These are phyloP conservation scores for Ophiostoma tasmaniense DNA, from an alignment of 2,329 filamentous ascomycete genomes.

Conservation along the genomic window DNA sequence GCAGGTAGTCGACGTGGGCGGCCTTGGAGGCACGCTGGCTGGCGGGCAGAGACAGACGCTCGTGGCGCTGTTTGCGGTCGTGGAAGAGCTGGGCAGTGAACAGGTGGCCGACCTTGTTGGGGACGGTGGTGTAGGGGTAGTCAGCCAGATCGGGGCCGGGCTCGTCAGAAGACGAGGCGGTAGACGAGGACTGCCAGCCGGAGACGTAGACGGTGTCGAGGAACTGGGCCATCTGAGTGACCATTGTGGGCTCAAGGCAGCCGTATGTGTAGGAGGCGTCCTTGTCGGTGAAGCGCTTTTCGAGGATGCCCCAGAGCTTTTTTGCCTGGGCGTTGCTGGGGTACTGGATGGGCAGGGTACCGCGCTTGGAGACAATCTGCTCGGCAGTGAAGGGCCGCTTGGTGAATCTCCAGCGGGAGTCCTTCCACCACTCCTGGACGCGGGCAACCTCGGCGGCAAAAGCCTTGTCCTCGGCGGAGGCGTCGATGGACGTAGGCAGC, in stretches of 20 bases:
- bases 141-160: conserved; percentile 96
- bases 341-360: conserved; percentile 83
- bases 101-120: conserved; percentile 94
- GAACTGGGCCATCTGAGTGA: conserved; percentile 99
- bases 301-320: conserved; percentile 89
- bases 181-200: conserved; percentile 97
- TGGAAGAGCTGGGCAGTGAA: conserved; percentile 99
- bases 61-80: conserved; percentile 96
- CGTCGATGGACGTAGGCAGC: conserved; percentile 48
- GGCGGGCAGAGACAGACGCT: conserved; percentile 71
- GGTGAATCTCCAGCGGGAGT: conserved; percentile 86
- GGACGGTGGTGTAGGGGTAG: conserved; percentile 95
- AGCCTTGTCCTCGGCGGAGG: conserved; percentile 51
- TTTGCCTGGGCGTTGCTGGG: conserved; percentile 82
- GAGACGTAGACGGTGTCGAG: conserved; percentile 98
- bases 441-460: conserved; percentile 77
- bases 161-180: conserved; percentile 88
- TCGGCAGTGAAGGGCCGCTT: conserved; percentile 90
- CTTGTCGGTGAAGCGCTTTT: conserved; percentile 66
- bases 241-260: conserved; percentile 94
- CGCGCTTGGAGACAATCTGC: conserved; percentile 93
- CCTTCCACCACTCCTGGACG: conserved; percentile 90
- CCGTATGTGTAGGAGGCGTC: conserved; percentile 93
- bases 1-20: conserved; percentile 82
- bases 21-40: conserved; percentile 53